Percentiles rank a stretch among this genome's conserved stretches.
These are phyloP conservation scores for Wickerhamomyces chaumierensis DNA, from an alignment of 805 yeast species.

Conservation along the genomic window DNA sequence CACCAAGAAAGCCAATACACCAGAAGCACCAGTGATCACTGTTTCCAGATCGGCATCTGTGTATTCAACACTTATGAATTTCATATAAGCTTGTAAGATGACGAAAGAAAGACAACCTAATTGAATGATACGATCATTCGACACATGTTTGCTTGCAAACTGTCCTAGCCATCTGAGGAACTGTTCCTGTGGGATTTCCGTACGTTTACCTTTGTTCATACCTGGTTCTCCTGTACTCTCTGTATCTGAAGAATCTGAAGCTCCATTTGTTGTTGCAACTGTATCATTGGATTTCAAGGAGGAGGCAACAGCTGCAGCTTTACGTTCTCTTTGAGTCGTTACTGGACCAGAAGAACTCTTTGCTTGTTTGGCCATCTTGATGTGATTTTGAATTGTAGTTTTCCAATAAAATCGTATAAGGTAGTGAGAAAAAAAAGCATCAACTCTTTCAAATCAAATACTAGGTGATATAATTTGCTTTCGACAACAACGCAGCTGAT, in stretches of 20 bases:
- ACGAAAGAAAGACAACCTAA: slow-evolving; percentile 15
- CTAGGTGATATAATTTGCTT: too few relatives aligned
- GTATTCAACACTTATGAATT: slow-evolving; percentile 4
- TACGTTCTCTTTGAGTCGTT: neutral
- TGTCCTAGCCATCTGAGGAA: slow-evolving; percentile 9
- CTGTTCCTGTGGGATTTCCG: slow-evolving; percentile 13
- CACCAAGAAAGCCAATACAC: slow-evolving; percentile 14
- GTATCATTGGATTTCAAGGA: neutral
- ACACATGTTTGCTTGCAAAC: slow-evolving; percentile 11
- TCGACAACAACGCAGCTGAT: too few relatives aligned
- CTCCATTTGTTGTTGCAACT: neutral
- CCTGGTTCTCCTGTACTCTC: neutral
- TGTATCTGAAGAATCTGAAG: neutral
- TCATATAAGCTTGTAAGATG: slow-evolving; percentile 13
- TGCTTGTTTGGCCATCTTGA: neutral
- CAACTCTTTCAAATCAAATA: too few relatives aligned
- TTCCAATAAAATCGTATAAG: too few relatives aligned
- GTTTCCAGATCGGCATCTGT: slow-evolving; percentile 11
- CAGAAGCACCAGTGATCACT: slow-evolving; percentile 14
- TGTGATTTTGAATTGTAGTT: too few relatives aligned
- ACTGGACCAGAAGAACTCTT: neutral
- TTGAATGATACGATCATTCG: slow-evolving; percentile 18
- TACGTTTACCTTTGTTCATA: neutral
- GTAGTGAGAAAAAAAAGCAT: too few relatives aligned
- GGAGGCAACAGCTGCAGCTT: too few relatives aligned